Base-by-base conservation (phyloP, 208 protist species). In the Trypanosoma theileri region DNA sequence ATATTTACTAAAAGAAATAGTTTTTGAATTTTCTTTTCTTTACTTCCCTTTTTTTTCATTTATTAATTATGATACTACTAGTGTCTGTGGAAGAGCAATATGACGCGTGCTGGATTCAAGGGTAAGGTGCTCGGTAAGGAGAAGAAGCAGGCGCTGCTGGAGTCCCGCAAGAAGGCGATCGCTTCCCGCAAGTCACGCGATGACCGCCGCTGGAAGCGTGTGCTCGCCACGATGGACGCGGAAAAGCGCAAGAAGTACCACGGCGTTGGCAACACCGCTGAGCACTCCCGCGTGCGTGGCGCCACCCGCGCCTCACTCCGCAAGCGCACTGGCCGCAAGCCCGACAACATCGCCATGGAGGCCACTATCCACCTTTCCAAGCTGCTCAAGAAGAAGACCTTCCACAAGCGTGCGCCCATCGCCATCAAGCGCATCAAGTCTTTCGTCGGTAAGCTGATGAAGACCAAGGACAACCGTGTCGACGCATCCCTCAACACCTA, bases 351-450 rank as follows among this genome's bases (percentile, higher is more conserved):
- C 54, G 86, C 91, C 48, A 86, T 98, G 67, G 98, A 99, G 84
- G 96, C 96, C 78, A 99, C 98, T 70, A 98, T 99, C 80, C 96
- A 99, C 91, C 84, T 99, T 58, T 92, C 98, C 83, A 98, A 98
- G 93, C 82, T 93, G 67, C 79, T 98, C 53, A 93, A 98, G 84
- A 93, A 85, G 85, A 97, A 95, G 74, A 95, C 89, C 71, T 99
- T 99, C 96, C 93, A 98, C 81, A 96, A 97, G 82, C 86, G 97
- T 59, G 98, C 98, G 42, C 98, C 98, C 59, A 81, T 95, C 61
- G 98, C 98, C 48, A 88, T 99, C 77, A 98, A 98, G 80, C 91
- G 90, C 73, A 97, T 99, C 82, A 91, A 91, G 71, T 64, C 84
- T 45, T 98, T 99, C 73, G 98, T 98, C 46, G 79, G 78, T 55